Evolutionary conservation across 345 rosid genomes (phyloP), one percentile per base, ranked within the genome.

Genomic region (Lepidium didymum): DNA sequence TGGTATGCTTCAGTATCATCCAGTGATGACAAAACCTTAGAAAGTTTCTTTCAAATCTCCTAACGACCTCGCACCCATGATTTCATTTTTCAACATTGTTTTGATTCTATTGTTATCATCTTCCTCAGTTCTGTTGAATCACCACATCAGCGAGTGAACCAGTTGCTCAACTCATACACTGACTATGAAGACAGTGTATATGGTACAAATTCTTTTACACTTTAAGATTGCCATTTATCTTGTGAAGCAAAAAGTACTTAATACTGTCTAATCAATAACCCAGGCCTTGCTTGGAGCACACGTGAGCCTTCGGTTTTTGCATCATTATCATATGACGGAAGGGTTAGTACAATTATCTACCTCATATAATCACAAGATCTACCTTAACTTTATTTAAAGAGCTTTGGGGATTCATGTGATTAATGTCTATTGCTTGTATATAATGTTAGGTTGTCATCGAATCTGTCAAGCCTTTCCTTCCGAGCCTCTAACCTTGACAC

Each of bases 281-380:
- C 80, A 91, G 99, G 95, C 56, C 86, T 94, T 74, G 84, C 95
- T 58, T 91, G 97, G 99, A 91, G 97, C 77, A 79, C 84, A 54
- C 86, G 87, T 6, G 97, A 91, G 73, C 95, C 92, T 45, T 91
- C 85, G 91, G 75, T 91, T 54, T 94, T 89, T 76, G 95, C 97
- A 40, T 88, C 99, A 12, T 55, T 91, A 61, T 94, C 97, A 16
- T 94, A 91, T 56, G 95, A 94, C 81, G 98, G 97, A 63, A 83
- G 96, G 90, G 96, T 90, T 81, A 83, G 90, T 53, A 46, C 55
- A 29, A 25, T 12, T 41, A 12, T n/a, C 12, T 55, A 10, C 8
- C 11, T 51, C 14, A 43, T 7, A 37, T 3, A 31, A 14, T 9
- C 67, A 61, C 18, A 45, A 52, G 4, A 36, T 36, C 44, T 41